These are phyloP conservation scores for Camelina neglecta DNA, from an alignment of 345 rosid genomes.

Conservation along the genomic window DNA sequence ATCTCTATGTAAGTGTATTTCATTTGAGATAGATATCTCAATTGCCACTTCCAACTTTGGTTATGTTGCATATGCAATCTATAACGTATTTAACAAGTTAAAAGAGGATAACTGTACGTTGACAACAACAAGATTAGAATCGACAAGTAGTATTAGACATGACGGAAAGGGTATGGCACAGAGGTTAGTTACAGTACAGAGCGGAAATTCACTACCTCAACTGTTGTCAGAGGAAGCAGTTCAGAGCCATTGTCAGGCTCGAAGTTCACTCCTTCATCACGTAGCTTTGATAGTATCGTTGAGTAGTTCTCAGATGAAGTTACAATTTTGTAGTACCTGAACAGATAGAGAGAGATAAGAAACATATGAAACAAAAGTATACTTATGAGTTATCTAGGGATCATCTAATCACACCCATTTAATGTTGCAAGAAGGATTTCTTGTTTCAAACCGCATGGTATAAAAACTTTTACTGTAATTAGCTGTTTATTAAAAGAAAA, in stretches of 20 bases:
- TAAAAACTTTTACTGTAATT: background rate
- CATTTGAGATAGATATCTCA: background rate
- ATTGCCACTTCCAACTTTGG: slow-evolving; percentile 7
- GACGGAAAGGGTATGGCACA: background rate
- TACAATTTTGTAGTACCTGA: slow-evolving; percentile 81
- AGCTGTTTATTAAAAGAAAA: background rate
- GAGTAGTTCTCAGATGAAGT: slow-evolving; percentile 76
- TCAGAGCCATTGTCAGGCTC: slow-evolving; percentile 96
- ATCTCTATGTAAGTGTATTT: background rate
- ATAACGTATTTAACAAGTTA: background rate
- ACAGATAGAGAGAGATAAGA: slow-evolving; percentile 34
- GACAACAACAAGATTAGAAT: background rate
- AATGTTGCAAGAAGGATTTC: background rate
- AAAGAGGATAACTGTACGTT: slow-evolving; percentile 8
- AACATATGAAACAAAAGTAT: slow-evolving; percentile 20
- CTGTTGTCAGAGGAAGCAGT: slow-evolving; percentile 67
- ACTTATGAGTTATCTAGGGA: background rate
- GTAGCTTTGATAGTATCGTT: slow-evolving; percentile 63
- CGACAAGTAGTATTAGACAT: background rate
- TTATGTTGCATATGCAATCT: slow-evolving; percentile 11
- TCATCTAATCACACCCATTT: background rate
- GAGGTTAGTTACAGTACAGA: background rate
- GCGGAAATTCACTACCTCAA: slow-evolving; percentile 61
- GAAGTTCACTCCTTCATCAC: slow-evolving; percentile 73
- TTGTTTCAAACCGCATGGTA: background rate